phyloP scores from a whole-genome alignment of 2,329 filamentous ascomycete genomes.

The Diaporthe vexans region DNA sequence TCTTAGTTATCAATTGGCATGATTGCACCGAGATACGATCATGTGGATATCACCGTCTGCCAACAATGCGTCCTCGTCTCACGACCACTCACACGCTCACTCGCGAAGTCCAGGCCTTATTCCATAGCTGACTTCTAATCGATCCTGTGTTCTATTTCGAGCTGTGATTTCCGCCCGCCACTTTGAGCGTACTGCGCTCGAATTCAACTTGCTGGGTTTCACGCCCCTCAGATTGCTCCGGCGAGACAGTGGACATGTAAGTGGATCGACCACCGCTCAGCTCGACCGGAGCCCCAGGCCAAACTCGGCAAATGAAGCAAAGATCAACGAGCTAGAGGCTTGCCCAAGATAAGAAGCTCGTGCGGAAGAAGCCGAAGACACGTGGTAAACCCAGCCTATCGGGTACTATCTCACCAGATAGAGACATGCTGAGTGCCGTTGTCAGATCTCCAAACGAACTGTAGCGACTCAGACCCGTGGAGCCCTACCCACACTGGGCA shows the following conservation, averaged over 20 bases:
- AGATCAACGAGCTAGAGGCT: constrained; percentile 14
- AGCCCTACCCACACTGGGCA: background rate
- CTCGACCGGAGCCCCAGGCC: background rate
- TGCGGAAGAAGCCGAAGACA: background rate
- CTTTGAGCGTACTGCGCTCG: background rate
- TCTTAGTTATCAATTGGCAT: background rate
- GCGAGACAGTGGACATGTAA: background rate
- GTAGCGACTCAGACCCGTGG: constrained; percentile 4
- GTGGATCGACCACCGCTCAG: background rate
- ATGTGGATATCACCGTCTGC: background rate
- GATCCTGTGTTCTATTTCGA: background rate
- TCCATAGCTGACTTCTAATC: background rate
- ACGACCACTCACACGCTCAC: background rate
- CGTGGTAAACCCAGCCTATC: background rate
- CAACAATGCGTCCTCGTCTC: background rate
- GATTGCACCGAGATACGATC: background rate
- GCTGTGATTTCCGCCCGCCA: background rate
- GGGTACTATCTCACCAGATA: background rate
- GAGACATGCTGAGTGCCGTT: background rate
- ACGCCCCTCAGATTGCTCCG: background rate
- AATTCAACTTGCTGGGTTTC: no score
- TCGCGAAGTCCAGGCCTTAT: no score
- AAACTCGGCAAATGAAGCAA: background rate
- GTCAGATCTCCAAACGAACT: background rate
- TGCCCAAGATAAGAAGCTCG: background rate